A percentile compares a stretch with the other conserved stretches of the same genome.
Evolutionary conservation across 345 rosid genomes (phyloP).

Genomic region (Dipteronia sinensis): DNA sequence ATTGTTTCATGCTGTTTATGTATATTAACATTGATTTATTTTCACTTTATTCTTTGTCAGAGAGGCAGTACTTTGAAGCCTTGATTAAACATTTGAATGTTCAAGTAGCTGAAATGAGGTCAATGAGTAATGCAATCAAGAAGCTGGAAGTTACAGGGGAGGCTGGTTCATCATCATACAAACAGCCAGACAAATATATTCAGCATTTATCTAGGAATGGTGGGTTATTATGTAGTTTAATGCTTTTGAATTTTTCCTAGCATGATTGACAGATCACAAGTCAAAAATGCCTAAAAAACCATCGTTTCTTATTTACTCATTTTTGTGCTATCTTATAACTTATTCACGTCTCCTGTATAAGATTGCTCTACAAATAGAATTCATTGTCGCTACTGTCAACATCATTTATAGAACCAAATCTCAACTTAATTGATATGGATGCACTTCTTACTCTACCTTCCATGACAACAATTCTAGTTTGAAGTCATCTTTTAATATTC

Average conservation of each 20-base stretch:
- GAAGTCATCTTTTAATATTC: background rate
- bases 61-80: slow-evolving; percentile 22
- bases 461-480: no score
- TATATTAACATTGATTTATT: background rate
- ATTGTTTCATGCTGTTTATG: background rate
- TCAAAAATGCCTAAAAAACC: background rate
- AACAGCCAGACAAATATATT: slow-evolving; percentile 6
- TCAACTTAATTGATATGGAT: no score
- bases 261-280: background rate
- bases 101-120: slow-evolving; percentile 26
- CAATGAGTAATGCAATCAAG: slow-evolving; percentile 12
- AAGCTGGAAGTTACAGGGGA: slow-evolving; percentile 20
- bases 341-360: background rate
- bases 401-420: background rate
- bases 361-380: background rate
- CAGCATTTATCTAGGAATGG: slow-evolving; percentile 17
- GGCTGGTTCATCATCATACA: slow-evolving; percentile 9
- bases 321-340: background rate
- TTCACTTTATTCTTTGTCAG: slow-evolving; percentile 20
- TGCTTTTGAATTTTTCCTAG: background rate
- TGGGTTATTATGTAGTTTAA: slow-evolving; percentile 11
- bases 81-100: slow-evolving; percentile 15
- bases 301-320: background rate
- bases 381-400: background rate
- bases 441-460: no score